Percentiles rank a stretch among this genome's conserved stretches.
These are phyloP conservation scores for Mycena polygramma DNA, from an alignment of 768 basidiomycete species.

Conservation along the genomic window DNA sequence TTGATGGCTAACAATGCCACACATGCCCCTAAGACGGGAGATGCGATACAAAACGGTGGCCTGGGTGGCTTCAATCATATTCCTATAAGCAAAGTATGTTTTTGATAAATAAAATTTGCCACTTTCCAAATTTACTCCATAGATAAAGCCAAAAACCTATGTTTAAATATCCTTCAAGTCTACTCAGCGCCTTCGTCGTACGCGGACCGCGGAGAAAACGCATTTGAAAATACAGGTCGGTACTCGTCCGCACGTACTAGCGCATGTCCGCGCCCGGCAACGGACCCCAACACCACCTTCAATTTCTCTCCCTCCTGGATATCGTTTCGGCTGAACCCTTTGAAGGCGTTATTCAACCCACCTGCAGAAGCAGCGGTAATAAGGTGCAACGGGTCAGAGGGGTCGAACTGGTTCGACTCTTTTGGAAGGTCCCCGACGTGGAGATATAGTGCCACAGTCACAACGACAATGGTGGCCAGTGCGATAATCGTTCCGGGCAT, in stretches of 20 bases:
- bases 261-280: constrained; percentile 2
- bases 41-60: too few relatives aligned
- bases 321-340: not conserved
- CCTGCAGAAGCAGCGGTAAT: constrained; percentile 14
- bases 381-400: constrained; percentile 17
- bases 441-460: not conserved
- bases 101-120: too few relatives aligned
- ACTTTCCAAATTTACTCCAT: too few relatives aligned
- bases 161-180: too few relatives aligned
- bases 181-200: too few relatives aligned
- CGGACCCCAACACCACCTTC: constrained; percentile 2
- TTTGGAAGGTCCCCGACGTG: not conserved
- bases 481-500: constrained; percentile 13
- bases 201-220: constrained; percentile 4
- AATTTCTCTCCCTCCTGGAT: not conserved
- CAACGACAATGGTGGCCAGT: not conserved
- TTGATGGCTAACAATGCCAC: too few relatives aligned
- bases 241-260: constrained; percentile 16
- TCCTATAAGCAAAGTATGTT: too few relatives aligned
- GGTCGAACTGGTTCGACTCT: constrained; percentile 5
- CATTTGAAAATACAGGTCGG: not conserved
- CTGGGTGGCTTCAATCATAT: too few relatives aligned
- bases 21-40: too few relatives aligned
- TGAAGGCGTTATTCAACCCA: not conserved
- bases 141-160: too few relatives aligned